These are phyloP conservation scores for Mortierella sp. DNA, from an alignment of 371 early-diverging fungal genomes.

Conservation along the genomic window DNA sequence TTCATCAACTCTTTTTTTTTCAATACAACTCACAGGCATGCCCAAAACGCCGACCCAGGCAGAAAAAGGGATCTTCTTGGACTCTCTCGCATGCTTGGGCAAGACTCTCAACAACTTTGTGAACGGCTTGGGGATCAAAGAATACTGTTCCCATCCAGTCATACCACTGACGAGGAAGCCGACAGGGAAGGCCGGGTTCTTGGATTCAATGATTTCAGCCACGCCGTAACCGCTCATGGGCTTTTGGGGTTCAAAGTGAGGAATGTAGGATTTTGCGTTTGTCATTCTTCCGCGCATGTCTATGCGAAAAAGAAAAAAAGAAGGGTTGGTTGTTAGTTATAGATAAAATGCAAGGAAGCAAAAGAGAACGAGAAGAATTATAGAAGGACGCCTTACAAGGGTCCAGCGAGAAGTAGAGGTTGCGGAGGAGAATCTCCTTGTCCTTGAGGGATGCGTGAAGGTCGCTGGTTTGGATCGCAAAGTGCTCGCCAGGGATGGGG, in stretches of 20 bases:
- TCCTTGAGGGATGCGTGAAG: conserved; percentile 59
- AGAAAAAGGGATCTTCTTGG: conserved; percentile 58
- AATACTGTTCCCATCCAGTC: conserved; percentile 67
- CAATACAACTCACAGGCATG: conserved; percentile 34
- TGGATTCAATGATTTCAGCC: conserved; percentile 68
- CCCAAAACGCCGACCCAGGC: conserved; percentile 65
- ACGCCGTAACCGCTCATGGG: conserved; percentile 70
- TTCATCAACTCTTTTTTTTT: too few relatives aligned
- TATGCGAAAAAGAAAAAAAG: neutral
- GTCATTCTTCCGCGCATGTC: conserved; percentile 76
- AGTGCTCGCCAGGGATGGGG: conserved; percentile 59
- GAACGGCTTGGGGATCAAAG: conserved; percentile 43
- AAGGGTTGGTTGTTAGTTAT: neutral
- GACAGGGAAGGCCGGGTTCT: conserved; percentile 63
- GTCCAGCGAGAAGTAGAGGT: conserved; percentile 62
- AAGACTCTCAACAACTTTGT: conserved; percentile 31
- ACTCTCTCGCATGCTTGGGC: conserved; percentile 44
- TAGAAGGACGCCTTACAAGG: too few relatives aligned
- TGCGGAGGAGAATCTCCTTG: conserved; percentile 66
- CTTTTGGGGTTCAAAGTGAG: conserved; percentile 66
- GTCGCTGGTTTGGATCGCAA: conserved; percentile 57
- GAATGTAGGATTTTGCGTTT: conserved; percentile 61
- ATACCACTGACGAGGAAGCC: conserved; percentile 70
- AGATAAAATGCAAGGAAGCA: neutral
- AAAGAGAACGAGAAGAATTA: too few relatives aligned